Base-by-base conservation (phyloP, 2,329 filamentous ascomycete species). In the Ophiosphaerella korrae region DNA sequence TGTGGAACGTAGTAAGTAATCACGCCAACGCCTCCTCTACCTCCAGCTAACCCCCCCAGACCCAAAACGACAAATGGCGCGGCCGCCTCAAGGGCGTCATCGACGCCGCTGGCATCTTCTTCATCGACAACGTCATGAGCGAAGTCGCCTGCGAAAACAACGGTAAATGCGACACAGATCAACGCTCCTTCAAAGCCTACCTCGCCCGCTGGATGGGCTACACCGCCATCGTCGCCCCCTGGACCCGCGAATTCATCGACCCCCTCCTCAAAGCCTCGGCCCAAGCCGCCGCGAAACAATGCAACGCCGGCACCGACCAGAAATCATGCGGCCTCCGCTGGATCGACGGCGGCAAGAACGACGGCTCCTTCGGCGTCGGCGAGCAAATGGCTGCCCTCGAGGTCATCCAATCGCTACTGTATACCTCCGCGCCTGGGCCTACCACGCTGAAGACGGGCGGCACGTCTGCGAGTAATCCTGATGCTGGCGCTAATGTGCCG, bases 371-470 rank as follows among this genome's bases (percentile, higher is more conserved):
- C 35, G 82, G 83, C 38, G 82, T 84, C 11, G 82, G 83, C 13
- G 80, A 86, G 68, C 80, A 84, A 70, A 85, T 86, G 82, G 77
- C 77, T 52, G 82, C 79, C 3, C 70, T 86, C 23, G 82, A 83
- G 50, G 77, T 82, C 45, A 73, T 85, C 45, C 75, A 82, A 70
- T 70, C 36, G 71, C 77, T 80, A 24, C 66, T 80, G 3, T 61
- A 74, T 43, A 46, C 59, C 7, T 45, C 62, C 2, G 67, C 63
- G 3, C 12, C 55, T 1, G 71, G 70, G 4, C 71, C 71, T 12
- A 72, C 84, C 3, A 80, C 77, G 11, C 78, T 80, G 50, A 60
- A 63, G 1, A 82, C 77, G 12, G 83, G 83, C 42, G 82, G 82
- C 45, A 82, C 78, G 14, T 79, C 74, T 24, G 57, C 68, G 52